Base-by-base conservation (phyloP, 768 basidiomycete genomes). In the Pisolithus orientalis region DNA sequence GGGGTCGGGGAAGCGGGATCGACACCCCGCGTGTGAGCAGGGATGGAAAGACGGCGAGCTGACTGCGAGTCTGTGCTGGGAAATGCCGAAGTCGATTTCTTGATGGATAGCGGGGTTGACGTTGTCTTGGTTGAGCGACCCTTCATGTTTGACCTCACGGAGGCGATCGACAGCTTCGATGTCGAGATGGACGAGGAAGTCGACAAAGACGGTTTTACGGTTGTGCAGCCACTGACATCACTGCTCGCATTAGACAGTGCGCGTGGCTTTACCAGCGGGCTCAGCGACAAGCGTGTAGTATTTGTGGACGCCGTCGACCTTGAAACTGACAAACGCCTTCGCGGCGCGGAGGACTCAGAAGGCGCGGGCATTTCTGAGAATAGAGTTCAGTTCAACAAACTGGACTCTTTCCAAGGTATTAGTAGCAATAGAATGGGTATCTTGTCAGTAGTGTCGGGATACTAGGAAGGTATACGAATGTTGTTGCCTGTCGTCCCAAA, bases 311-410 rank as follows among this genome's bases (percentile, higher is more conserved):
- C 66, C 37, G 68, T 69, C 14, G 75, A 71, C 10, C 78, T 71
- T 44, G 80, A 70, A 21, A 81, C 64, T 6, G 65, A 69, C 38
- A 51, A 31, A 27, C 66, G 61, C 29, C 62, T 54, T 39, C 80
- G 81, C 50, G 77, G 72, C 38, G 34, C 11, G 14, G 81, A 80
- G 14, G 79, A 63, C 56, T 82, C 81, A 42, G 83, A 84, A 13
- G 78, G 78, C 1, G 67, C 57, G 39, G 62, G 66, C 59, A 67
- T 67, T 50, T 45, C 34, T 44, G 44, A 31, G 21, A 14, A 13
- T 8, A 47, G 11, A 37, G 17, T 17, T 47, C 46, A 47, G 21
- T 27, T 21, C 38, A 42, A 7, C 13, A 51, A 1, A 9, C 32
- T 34, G 17, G 6, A n/a, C n/a, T 45, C 27, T 16, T 31, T 27